Base-by-base conservation (phyloP, 345 rosid species). In the Eucalyptus cladocalyx region DNA sequence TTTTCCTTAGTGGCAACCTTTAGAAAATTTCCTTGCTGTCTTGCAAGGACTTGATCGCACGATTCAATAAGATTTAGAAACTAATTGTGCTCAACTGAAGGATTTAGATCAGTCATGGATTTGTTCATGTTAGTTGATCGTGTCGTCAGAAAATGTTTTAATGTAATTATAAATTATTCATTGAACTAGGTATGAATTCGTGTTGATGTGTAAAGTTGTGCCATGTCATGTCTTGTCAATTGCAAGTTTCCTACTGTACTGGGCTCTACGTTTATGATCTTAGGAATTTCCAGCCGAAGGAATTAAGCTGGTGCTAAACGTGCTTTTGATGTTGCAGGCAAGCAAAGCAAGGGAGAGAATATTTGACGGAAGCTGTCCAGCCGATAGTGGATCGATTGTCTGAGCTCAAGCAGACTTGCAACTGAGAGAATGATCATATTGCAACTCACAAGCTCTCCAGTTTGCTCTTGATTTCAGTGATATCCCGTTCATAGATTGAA, bases 271-370 rank as follows among this genome's bases (percentile, higher is more conserved):
- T 62, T 62, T 62, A 30, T 62, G 32, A 30, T 62, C n/a, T 4
- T 62, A n/a, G 17, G 34, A 62, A 14, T 62, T 30, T 14, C 69
- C 32, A 62, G n/a, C 17, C 1, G 14, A 62, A 62, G 69, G 69
- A 72, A 18, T 72, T 37, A 72, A 34, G 14, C 21, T 18, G 81
- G 81, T 34, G 81, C 45, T 72, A 10, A 37, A 34, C 81, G 19
- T 19, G 37, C 43, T 72, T 72, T 34, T 34, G 81, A 42, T 72
- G 81, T 72, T 34, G 89, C 93, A 95, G 97, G 95, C 94, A 56
- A 88, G 58, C 30, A 91, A 90, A 87, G 93, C 95, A 49, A 93
- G 93, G 88, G 91, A 93, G 80, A 93, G 95, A 89, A 45, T 92
- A 67, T 91, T 91, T 48, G 67, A 89, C 19, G 90, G 88, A 87